Conservation (phyloP, 164 flowering plant species). For the Hamamelis virginiana region DNA sequence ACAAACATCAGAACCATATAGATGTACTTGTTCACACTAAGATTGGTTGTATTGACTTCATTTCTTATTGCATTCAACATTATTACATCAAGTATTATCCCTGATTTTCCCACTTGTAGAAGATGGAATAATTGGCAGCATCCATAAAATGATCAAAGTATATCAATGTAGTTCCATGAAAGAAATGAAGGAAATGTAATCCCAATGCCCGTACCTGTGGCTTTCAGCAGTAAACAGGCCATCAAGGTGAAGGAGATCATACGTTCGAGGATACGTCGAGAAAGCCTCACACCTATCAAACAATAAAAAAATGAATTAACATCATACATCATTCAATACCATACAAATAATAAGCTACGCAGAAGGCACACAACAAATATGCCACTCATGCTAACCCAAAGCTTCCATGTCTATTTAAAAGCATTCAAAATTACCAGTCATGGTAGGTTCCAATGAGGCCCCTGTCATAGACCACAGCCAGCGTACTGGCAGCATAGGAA, state of each 20-base stretch:
- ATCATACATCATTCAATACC: not conserved
- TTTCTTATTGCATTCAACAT: too few relatives aligned
- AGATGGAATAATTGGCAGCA: too few relatives aligned
- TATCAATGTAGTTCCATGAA: not conserved
- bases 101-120: too few relatives aligned
- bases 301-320: not conserved
- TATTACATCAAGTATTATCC: too few relatives aligned
- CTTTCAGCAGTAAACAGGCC: constrained; percentile 89
- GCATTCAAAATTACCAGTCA: constrained; percentile 67
- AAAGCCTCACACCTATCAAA: constrained; percentile 93
- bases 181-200: not conserved
- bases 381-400: not conserved
- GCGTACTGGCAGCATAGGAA: constrained; percentile 77
- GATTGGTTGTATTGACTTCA: too few relatives aligned
- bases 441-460: constrained; percentile 94
- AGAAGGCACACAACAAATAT: not conserved
- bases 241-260: constrained; percentile 96
- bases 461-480: constrained; percentile 81
- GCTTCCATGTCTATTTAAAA: not conserved
- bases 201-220: constrained; percentile 60
- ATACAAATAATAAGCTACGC: not conserved
- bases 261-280: constrained; percentile 97
- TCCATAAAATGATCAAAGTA: too few relatives aligned
- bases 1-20: not conserved
- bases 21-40: too few relatives aligned